Conservation (phyloP, 1,284 basidiomycete genomes). For the Papiliotrema flavescens region DNA sequence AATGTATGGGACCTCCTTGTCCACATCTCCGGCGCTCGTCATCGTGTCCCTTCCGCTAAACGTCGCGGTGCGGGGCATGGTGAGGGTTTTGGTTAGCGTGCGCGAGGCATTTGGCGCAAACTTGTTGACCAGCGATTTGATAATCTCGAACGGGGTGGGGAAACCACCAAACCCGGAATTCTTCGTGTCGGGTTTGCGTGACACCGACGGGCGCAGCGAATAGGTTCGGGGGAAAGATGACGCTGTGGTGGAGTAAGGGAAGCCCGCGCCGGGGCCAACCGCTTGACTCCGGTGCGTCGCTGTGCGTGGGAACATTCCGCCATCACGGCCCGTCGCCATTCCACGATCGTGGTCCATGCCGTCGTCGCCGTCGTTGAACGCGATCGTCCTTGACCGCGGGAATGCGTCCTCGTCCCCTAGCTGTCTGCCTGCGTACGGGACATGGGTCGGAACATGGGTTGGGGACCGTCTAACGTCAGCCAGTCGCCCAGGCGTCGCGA, state of each 20-base stretch:
- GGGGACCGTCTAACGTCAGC: conserved; percentile 10
- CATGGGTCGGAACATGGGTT: conserved; percentile 14
- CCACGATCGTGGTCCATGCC: conserved; percentile 21
- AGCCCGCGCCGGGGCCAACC: conserved; percentile 11
- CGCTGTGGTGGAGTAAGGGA: conserved; percentile 27
- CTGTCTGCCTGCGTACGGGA: conserved; percentile 27
- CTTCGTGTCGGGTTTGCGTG: conserved; percentile 25
- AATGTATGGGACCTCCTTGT: conserved; percentile 68
- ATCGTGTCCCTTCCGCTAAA: conserved; percentile 58
- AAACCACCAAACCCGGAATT: conserved; percentile 73
- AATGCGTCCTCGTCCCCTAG: conserved; percentile 44
- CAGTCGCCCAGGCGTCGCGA: neutral
- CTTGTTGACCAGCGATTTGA: conserved; percentile 53
- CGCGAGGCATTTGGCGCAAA: conserved; percentile 60
- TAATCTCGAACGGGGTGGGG: conserved; percentile 69
- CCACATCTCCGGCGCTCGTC: conserved; percentile 49
- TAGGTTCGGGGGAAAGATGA: conserved; percentile 42
- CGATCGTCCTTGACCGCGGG: conserved; percentile 58
- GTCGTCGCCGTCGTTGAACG: conserved; percentile 51
- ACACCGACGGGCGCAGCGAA: conserved; percentile 45
- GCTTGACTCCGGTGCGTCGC: conserved; percentile 35
- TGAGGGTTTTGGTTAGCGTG: conserved; percentile 61
- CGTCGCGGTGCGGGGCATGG: conserved; percentile 68
- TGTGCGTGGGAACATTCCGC: conserved; percentile 36
- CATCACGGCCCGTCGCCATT: conserved; percentile 26